Evolutionary conservation across 176 grass and related monocot species (phyloP).

Genomic region (Eleusine coracana): DNA sequence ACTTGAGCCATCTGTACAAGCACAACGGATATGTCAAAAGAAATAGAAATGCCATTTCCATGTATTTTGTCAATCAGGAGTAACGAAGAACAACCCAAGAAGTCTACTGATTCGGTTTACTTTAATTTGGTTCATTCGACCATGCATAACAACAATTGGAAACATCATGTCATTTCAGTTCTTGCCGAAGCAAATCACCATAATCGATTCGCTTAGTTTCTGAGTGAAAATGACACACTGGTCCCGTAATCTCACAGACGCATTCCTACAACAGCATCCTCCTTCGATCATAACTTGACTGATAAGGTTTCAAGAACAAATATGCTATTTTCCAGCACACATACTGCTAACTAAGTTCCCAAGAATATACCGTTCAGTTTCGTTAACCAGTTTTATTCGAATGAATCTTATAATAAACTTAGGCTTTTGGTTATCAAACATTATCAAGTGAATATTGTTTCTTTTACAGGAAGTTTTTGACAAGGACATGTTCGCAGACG

Average conservation of each 20-base stretch:
- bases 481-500: constrained; percentile 84
- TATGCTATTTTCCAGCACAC: neutral
- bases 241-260: neutral
- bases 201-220: neutral
- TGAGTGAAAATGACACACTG: neutral
- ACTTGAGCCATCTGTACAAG: neutral
- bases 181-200: neutral
- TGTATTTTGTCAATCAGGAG: neutral
- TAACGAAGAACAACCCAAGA: neutral
- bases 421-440: neutral
- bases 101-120: neutral
- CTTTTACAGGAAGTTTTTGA: constrained; percentile 78
- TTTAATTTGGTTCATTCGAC: neutral
- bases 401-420: neutral
- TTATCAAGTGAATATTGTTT: neutral
- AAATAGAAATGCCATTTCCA: neutral
- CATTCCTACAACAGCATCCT: neutral
- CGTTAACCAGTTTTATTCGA: neutral
- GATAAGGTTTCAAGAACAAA: neutral
- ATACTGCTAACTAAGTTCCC: neutral
- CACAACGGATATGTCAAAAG: too few species aligned
- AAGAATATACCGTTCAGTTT: neutral
- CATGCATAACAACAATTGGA: neutral
- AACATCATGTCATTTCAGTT: neutral
- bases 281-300: neutral